A percentile compares a stretch with the other conserved stretches of the same genome.
These are phyloP conservation scores for Microstegium vimineum DNA, from an alignment of 176 grass and related monocot genomes.

Conservation along the genomic window DNA sequence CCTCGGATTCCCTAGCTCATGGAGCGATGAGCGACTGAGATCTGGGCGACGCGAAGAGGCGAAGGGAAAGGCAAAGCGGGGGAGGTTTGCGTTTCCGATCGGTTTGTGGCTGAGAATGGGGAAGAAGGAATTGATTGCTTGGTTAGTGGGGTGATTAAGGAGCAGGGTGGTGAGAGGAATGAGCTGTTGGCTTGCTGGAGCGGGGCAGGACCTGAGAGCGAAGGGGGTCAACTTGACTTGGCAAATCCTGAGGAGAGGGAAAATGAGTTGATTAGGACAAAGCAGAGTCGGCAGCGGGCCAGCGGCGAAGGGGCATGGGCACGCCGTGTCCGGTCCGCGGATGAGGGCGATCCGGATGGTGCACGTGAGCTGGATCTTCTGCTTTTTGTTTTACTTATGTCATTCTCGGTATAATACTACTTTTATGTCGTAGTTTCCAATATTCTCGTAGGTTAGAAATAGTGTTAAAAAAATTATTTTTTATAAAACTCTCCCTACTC, in stretches of 20 bases:
- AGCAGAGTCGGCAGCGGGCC: background rate
- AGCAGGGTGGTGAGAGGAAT: background rate
- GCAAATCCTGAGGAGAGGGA: background rate
- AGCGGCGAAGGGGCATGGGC: background rate
- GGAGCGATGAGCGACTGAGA: background rate
- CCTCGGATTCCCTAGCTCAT: background rate
- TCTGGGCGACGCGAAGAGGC: background rate
- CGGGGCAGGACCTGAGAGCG: too few relatives aligned
- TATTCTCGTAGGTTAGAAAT: too few relatives aligned
- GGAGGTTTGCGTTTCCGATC: background rate
- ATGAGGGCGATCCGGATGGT: background rate
- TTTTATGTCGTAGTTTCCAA: too few relatives aligned
- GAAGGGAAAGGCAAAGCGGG: too few relatives aligned
- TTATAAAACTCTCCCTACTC: too few relatives aligned
- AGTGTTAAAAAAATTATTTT: too few relatives aligned
- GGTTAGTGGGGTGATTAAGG: constrained; percentile 8
- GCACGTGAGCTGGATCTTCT: constrained; percentile 13
- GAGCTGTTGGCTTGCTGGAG: background rate
- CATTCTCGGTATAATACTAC: too few relatives aligned
- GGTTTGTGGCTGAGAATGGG: background rate
- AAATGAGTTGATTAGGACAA: background rate
- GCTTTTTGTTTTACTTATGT: background rate
- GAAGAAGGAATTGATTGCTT: constrained; percentile 3
- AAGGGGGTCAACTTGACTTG: background rate
- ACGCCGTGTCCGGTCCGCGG: background rate